phyloP scores from a whole-genome alignment of 2,329 filamentous ascomycete species.

The Magnaporthiopsis rhizophila region DNA sequence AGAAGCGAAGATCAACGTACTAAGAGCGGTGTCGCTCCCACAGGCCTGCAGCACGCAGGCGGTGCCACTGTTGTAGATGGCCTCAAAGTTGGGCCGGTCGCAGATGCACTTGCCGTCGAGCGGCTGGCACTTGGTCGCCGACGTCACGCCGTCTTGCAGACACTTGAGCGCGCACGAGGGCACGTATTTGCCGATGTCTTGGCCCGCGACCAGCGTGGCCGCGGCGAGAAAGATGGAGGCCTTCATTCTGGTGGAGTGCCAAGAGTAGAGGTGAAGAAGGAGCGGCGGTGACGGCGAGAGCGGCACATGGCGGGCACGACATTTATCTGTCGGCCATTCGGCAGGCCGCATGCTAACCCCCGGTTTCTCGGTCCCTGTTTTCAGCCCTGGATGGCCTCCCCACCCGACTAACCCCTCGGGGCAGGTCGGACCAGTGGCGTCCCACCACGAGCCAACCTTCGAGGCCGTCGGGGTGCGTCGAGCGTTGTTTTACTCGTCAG shows the following conservation, averaged over 20 bases:
- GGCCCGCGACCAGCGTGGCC: background rate
- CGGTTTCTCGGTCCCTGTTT: too few relatives aligned
- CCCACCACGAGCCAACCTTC: too few relatives aligned
- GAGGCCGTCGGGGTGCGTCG: too few relatives aligned
- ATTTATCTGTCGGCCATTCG: too few relatives aligned
- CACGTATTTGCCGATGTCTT: background rate
- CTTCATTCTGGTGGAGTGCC: background rate
- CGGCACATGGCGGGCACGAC: too few relatives aligned
- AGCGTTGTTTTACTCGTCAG: too few relatives aligned
- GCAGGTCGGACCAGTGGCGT: too few relatives aligned
- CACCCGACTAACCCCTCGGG: too few relatives aligned
- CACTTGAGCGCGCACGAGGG: slow-evolving; percentile 1
- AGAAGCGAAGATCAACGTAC: background rate
- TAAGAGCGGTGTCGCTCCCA: background rate
- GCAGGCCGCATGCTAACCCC: too few relatives aligned
- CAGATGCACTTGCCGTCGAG: background rate
- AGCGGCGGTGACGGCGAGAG: too few relatives aligned
- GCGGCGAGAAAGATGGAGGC: background rate
- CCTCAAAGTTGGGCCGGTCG: background rate
- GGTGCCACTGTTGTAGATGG: background rate
- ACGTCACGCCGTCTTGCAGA: background rate
- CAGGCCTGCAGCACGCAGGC: slow-evolving; percentile 2
- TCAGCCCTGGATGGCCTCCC: too few relatives aligned
- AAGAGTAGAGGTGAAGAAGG: too few relatives aligned
- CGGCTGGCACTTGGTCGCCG: background rate